phyloP scores from a whole-genome alignment of 2,329 filamentous ascomycete species.

The Nakataea oryzae region DNA sequence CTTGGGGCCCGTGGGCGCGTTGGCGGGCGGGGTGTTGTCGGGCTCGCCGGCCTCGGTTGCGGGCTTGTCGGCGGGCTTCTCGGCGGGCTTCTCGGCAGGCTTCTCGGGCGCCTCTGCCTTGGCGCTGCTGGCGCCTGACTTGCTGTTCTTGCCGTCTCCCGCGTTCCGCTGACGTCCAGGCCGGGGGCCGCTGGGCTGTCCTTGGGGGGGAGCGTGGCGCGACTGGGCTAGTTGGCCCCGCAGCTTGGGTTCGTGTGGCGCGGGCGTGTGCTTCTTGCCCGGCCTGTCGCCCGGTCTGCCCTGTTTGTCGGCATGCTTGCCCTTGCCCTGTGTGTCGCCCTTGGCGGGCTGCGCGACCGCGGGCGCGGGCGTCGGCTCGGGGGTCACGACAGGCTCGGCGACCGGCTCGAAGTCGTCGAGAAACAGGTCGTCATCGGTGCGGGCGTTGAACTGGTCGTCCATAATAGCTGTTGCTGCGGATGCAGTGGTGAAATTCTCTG shows the following conservation, averaged over 20 bases:
- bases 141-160: not conserved
- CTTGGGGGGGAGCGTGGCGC: slow-evolving; percentile 15
- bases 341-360: not conserved
- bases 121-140: not conserved
- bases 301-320: not conserved
- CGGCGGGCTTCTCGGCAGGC: not conserved
- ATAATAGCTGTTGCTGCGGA: slow-evolving; percentile 21
- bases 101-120: not conserved
- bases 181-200: slow-evolving; percentile 7
- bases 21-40: slow-evolving; percentile 2
- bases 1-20: slow-evolving; percentile 6
- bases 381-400: slow-evolving; percentile 7
- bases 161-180: slow-evolving; percentile 6
- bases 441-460: slow-evolving; percentile 51
- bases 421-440: slow-evolving; percentile 53
- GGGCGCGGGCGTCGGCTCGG: not conserved
- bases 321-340: not conserved
- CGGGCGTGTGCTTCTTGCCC: slow-evolving; percentile 1
- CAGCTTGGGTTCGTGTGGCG: slow-evolving; percentile 7
- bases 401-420: slow-evolving; percentile 52
- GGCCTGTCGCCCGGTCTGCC: not conserved
- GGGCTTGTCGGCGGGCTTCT: not conserved
- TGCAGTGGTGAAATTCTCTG: not conserved
- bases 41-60: not conserved
- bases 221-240: slow-evolving; percentile 20